A percentile compares a stretch with the other conserved stretches of the same genome.
phyloP scores from a whole-genome alignment of 2,329 filamentous ascomycete species.

The Cladobotryum protrusum region DNA sequence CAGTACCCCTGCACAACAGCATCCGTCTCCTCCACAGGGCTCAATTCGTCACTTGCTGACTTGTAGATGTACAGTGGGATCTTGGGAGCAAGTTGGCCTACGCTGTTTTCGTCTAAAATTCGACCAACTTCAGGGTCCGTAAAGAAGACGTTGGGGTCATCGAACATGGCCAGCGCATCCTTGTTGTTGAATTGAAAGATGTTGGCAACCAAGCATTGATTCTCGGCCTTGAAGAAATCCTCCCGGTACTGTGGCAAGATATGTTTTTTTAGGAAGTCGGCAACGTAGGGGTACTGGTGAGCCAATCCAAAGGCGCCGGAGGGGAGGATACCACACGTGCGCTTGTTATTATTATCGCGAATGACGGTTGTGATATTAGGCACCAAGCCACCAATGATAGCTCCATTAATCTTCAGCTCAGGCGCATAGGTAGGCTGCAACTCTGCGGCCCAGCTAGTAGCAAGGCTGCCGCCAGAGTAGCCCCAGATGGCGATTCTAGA shows the following conservation, averaged over 20 bases:
- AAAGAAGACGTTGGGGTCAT: constrained; percentile 24
- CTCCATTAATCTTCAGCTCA: constrained; percentile 20
- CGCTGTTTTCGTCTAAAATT: constrained; percentile 22
- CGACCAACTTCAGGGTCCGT: constrained; percentile 18
- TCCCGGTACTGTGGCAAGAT: constrained; percentile 16
- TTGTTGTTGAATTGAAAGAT: constrained; percentile 23
- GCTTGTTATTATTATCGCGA: constrained; percentile 13
- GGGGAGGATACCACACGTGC: constrained; percentile 17
- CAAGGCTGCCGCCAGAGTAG: constrained; percentile 21
- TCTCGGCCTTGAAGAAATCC: constrained; percentile 24
- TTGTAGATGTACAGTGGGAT: constrained; percentile 48
- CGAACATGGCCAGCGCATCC: constrained; percentile 37
- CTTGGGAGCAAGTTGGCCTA: constrained; percentile 33
- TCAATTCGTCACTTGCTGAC: constrained; percentile 40
- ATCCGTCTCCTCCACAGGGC: constrained; percentile 38
- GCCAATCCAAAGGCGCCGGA: constrained; percentile 17
- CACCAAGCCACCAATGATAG: constrained; percentile 20
- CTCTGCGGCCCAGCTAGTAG: constrained; percentile 19
- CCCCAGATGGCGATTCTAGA: constrained; percentile 39
- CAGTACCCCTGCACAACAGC: constrained; percentile 37
- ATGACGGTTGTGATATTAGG: constrained; percentile 16
- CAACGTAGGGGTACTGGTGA: constrained; percentile 18
- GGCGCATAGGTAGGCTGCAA: constrained; percentile 22
- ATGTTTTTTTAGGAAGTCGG: constrained; percentile 11
- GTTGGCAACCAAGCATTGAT: constrained; percentile 22